Evolutionary conservation across 805 yeast species (phyloP), one percentile per base, ranked within the genome.

Genomic region (Saccharomycodes ludwigii): DNA sequence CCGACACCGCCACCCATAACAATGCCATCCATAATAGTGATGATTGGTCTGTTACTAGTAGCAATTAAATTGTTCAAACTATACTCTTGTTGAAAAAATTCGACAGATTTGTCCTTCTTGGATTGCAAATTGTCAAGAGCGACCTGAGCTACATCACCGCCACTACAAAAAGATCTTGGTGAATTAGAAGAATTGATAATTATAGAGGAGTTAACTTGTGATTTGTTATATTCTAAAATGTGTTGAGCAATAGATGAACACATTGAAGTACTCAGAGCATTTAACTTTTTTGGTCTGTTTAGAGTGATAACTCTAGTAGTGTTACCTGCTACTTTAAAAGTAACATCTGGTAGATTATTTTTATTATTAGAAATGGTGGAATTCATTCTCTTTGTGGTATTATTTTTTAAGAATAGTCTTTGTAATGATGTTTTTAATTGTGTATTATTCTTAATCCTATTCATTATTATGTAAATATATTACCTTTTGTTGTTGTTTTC

Each of bases 1-100:
- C 98, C 97, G 27, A 85, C 94, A 44, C 97, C 97, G 32, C 97
- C 97, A 34, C 97, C 98, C 94, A 91, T 84, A 18, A 88, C 83
- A 45, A 88, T 82, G 15, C 97, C 96, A 50, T 91, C 77, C 73
- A 80, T 76, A 23, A 84, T 48, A 0, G 94, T 65, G n/a, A 91
- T 76, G 38, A 81, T 67, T 2, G 97, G 97, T 61, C 85, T 88
- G 36, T 75, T 62, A 45, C n/a, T n/a, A n/a, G 88, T 76, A 7
- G 94, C 76, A 38, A 86, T 63, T 31, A 77, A 59, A 48, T 76
- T 80, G 61, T 91, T 76, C 47, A 91, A 60, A 39, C 76, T 72
- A 60, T 91, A 88, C 58, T 88, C 97, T 34, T 65, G 53, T 38
- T 72, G 69, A 62, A 91, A 88, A 57, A 79, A 81, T 36, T 69